Evolutionary conservation across 805 yeast genomes (phyloP).

Genomic region (Kluyveromyces lactis): DNA sequence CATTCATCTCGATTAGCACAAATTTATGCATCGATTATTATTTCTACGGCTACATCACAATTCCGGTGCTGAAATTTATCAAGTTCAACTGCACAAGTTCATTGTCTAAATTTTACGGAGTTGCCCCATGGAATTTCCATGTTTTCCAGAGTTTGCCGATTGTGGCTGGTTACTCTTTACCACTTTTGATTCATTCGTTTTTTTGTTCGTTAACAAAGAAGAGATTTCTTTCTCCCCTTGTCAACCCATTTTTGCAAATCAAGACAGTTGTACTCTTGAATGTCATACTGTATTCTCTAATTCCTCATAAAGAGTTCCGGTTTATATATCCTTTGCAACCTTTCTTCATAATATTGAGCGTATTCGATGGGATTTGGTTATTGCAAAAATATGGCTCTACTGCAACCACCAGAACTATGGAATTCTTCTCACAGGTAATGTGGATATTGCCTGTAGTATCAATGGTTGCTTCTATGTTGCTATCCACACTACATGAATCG

Average conservation of each 20-base stretch:
- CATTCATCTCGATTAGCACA: slow-evolving; percentile 24
- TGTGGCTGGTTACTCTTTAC: slow-evolving; percentile 55
- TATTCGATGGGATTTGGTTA: slow-evolving; percentile 30
- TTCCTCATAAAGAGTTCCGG: slow-evolving; percentile 85
- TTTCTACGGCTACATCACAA: slow-evolving; percentile 47
- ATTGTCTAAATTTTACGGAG: slow-evolving; percentile 76
- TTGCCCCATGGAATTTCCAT: slow-evolving; percentile 79
- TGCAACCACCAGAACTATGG: not conserved
- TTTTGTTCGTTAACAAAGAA: slow-evolving; percentile 15
- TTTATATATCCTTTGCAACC: slow-evolving; percentile 86
- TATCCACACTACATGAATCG: slow-evolving; percentile 69
- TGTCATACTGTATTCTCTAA: slow-evolving; percentile 47
- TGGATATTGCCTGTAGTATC: slow-evolving; percentile 18
- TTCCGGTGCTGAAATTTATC: slow-evolving; percentile 64
- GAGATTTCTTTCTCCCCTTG: not conserved
- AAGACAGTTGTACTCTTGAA: slow-evolving; percentile 36
- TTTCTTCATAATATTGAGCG: slow-evolving; percentile 44
- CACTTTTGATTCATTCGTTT: slow-evolving; percentile 45
- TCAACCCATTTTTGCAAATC: slow-evolving; percentile 15
- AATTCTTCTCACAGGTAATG: not conserved
- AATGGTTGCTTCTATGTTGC: slow-evolving; percentile 28
- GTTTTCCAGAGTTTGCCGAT: slow-evolving; percentile 76
- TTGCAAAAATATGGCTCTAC: not conserved
- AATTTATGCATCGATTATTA: slow-evolving; percentile 45
- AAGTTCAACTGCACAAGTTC: slow-evolving; percentile 71